Evolutionary conservation across 2,329 filamentous ascomycete species (phyloP), one percentile per base, ranked within the genome.

Genomic region (Plenodomus tracheiphilus): DNA sequence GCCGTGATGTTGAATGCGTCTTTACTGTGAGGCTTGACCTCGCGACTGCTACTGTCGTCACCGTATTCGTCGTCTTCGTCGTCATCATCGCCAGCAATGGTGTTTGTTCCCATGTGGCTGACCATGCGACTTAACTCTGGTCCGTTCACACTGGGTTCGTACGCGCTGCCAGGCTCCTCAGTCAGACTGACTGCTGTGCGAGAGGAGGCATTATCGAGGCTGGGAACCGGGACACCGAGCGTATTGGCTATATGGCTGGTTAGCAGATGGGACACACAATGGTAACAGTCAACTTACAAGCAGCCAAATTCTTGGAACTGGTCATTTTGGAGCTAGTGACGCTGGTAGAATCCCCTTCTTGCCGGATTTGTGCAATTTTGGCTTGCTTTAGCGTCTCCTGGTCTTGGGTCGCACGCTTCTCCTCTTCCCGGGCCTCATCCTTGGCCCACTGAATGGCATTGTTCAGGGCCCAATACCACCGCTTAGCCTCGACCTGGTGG

Each of bases 401-500:
- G 62, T 87, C 88, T 47, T 85, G 85, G 7, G 85, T 85, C 28
- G 85, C 85, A 52, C 91, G 85, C 58, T 81, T 85, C 66, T 93
- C 87, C 64, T 97, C 93, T 70, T 96, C 91, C 61, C 88, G 92
- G 7, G 91, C 92, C 74, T 97, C 94, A 66, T 99, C 94, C 73
- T 99, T 99, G 55, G 91, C 87, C 88, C 91, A 97, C 70, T 97
- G 94, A 41, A 99, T 99, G 5, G 94, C 93, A 70, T 99, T 99
- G 76, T 99, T 99, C 55, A 99, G 79, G 0, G 94, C 90, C 94
- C 94, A 99, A 74, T 95, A 99, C 94, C 94, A 99, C 46, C 94
- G 85, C 75, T 99, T 99, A 5, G 94, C 93, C 73, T 99, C 94
- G 21, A 97, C 93, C 68, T 97, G 89, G 73, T 99, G 94, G 66